Base-by-base conservation (phyloP, 768 basidiomycete genomes). In the Rhodotorula diobovata region DNA sequence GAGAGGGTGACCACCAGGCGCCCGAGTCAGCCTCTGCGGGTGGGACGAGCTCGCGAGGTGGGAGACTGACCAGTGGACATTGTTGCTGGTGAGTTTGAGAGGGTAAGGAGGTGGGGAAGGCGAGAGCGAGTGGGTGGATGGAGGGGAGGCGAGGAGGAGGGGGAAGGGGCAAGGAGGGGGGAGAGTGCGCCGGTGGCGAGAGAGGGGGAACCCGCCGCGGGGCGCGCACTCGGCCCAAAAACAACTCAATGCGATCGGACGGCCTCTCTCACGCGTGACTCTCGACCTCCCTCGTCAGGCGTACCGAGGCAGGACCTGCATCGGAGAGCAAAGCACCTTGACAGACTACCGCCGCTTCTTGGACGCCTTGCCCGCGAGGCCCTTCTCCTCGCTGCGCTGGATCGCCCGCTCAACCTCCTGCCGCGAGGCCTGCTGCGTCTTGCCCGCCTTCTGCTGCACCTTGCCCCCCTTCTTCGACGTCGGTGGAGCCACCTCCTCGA, bases 401-500 rank as follows among this genome's bases (percentile, higher is more conserved):
- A 37, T 39, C 56, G 21, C 34, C 28, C 35, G 14, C 50, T 41
- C 41, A 8, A 30, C 58, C 39, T 60, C 58, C 28, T 45, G n/a
- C 18, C 37, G 39, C 37, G 9, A 18, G 7, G 23, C 30, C n/a
- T 56, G 34, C 28, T 32, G 25, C 51, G 10, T 30, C 39, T 50
- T 14, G 3, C 5, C 25, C n/a, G 8, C 21, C 32, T 64, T 45
- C 34, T 37, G 30, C 46, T 55, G 54, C 20, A 45, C 37, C 21
- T 30, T 30, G 15, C 14, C n/a, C n/a, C n/a, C 55, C 21, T 30
- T 37, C n/a, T 35, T 53, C 15, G 30, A 14, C 55, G 58, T 37
- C 45, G 18, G n/a, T 50, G n/a, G n/a, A n/a, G 45, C 64, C 53
- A 55, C 63, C 6, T 54, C 60, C 51, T 68, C 54, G 34, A 46